Evolutionary conservation across 139 green algal species (phyloP).

Genomic region (Volvox reticuliferus): DNA sequence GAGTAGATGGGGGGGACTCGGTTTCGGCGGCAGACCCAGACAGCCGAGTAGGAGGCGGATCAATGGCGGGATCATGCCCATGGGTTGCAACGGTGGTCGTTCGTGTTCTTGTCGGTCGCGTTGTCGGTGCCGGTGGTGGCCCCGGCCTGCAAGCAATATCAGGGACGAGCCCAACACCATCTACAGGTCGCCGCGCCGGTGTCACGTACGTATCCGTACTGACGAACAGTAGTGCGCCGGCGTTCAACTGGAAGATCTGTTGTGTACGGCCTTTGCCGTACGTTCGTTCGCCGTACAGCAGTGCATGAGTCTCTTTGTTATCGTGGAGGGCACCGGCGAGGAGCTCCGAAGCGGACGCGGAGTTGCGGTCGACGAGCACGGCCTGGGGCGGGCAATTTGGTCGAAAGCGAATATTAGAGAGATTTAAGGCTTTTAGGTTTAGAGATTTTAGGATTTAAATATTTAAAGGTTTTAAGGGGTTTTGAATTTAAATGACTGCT

Average conservation of each 20-base stretch:
- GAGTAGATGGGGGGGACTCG: no score
- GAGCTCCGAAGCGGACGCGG: conserved; percentile 88
- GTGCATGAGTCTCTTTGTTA: conserved; percentile 72
- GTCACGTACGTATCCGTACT: conserved; percentile 64
- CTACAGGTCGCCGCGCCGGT: conserved; percentile 43
- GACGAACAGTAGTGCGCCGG: conserved; percentile 85
- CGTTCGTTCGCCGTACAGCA: conserved; percentile 80
- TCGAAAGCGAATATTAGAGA: no score
- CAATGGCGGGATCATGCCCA: no score
- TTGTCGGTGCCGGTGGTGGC: not conserved
- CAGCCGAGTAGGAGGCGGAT: no score
- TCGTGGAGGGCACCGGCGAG: conserved; percentile 88
- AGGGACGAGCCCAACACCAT: conserved; percentile 50
- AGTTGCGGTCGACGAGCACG: conserved; percentile 86
- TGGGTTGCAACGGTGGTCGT: no score
- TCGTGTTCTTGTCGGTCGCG: not conserved
- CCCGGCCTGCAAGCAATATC: conserved; percentile 49
- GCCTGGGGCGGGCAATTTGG: conserved; percentile 38
- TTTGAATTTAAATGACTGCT: no score
- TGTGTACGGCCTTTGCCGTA: conserved; percentile 90
- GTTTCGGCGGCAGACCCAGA: no score
- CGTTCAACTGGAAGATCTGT: conserved; percentile 66
- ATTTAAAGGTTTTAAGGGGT: no score
- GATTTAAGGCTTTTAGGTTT: no score
- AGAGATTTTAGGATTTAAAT: no score